phyloP scores from a whole-genome alignment of 202 grass and related monocot genomes.

The Sporobolus alterniflorus region DNA sequence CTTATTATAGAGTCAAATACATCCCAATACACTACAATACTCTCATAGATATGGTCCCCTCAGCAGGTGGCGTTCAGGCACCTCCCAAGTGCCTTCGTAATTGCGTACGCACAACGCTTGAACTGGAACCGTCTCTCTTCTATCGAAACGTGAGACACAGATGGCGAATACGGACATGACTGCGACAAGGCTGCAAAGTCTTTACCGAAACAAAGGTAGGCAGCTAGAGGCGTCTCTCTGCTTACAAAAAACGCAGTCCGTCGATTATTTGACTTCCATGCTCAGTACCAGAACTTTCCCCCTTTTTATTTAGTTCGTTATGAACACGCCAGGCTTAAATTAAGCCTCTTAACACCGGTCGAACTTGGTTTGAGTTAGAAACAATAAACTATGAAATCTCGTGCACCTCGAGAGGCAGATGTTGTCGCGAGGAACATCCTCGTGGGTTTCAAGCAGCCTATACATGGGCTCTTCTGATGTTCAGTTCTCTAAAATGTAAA shows the following conservation, averaged over 20 bases:
- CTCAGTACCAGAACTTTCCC: constrained; percentile 7
- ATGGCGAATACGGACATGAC: neutral
- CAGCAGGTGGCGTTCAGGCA: no score
- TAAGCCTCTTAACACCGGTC: neutral
- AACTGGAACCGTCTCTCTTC: neutral
- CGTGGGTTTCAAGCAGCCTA: neutral
- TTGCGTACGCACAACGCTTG: no score
- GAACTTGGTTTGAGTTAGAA: neutral
- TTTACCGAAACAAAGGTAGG: neutral
- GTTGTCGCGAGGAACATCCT: neutral
- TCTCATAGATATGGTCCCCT: no score
- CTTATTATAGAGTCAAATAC: no score
- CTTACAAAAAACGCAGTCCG: no score
- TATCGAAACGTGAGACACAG: neutral
- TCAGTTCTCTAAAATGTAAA: no score
- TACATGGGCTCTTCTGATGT: neutral
- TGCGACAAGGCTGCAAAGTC: neutral
- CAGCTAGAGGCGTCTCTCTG: neutral
- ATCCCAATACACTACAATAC: no score
- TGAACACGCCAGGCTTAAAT: neutral
- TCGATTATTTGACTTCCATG: neutral
- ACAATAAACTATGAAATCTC: neutral
- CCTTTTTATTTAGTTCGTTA: neutral
- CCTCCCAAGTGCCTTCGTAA: no score
- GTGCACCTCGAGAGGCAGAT: neutral